Evolutionary conservation across 495 filamentous ascomycete species (phyloP).

Genomic region (Penicillium bovifimosum): DNA sequence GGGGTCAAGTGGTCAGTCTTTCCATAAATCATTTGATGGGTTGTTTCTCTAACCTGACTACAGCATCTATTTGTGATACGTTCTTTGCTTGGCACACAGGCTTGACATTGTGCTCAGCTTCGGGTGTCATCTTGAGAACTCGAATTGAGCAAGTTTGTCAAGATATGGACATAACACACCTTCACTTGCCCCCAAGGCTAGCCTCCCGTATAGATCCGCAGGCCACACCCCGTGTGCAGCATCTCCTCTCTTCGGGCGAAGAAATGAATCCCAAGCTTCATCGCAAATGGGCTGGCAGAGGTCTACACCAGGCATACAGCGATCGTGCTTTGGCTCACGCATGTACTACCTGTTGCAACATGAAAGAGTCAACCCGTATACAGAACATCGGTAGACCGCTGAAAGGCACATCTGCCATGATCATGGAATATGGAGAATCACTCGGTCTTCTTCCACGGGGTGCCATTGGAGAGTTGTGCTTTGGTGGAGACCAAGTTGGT

Average conservation of each 20-base stretch:
- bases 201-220: constrained; percentile 58
- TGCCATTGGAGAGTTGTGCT: constrained; percentile 72
- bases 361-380: constrained; percentile 37
- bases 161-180: constrained; percentile 58
- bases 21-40: background rate
- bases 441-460: constrained; percentile 53
- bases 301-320: constrained; percentile 66
- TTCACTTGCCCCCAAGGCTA: constrained; percentile 73
- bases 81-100: constrained; percentile 71
- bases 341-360: constrained; percentile 54
- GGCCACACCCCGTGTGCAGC: constrained; percentile 58
- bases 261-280: constrained; percentile 61
- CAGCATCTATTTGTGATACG: constrained; percentile 73
- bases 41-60: background rate
- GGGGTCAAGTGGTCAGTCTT: constrained; percentile 55
- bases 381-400: constrained; percentile 63
- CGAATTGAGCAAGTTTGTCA: constrained; percentile 57
- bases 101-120: constrained; percentile 65
- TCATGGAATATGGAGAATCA: constrained; percentile 42
- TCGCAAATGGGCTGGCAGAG: constrained; percentile 56
- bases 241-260: constrained; percentile 69
- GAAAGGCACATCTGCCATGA: constrained; percentile 64
- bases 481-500: constrained; percentile 74
- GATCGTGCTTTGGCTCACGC: constrained; percentile 71
- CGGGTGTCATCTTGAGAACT: constrained; percentile 58